phyloP scores from a whole-genome alignment of 192 early-diverging fungal genomes.

The Entomortierella lignicola region DNA sequence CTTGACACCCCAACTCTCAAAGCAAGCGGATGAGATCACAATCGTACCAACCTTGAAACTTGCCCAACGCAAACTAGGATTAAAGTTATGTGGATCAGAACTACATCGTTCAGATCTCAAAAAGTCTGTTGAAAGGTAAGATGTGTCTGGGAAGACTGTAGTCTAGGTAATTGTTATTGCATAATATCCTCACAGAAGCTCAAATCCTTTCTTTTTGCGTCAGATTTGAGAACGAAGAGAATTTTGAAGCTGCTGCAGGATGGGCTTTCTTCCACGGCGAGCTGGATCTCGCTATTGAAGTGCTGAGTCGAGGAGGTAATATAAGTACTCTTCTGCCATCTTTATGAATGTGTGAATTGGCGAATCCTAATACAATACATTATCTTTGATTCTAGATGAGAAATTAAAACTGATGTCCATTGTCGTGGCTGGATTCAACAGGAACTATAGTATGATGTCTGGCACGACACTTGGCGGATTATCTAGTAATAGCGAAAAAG shows the following conservation, averaged over 20 bases:
- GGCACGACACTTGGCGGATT: constrained; percentile 57
- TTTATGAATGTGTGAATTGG: background rate
- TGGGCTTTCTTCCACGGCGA: constrained; percentile 88
- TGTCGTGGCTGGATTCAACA: constrained; percentile 67
- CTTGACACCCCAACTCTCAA: constrained; percentile 23
- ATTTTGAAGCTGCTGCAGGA: constrained; percentile 89
- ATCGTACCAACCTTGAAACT: constrained; percentile 62
- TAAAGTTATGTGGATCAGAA: constrained; percentile 64
- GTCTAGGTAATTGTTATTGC: too few species aligned
- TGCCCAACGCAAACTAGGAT: constrained; percentile 59
- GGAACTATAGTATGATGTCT: constrained; percentile 26
- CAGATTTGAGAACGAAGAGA: constrained; percentile 73
- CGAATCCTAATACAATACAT: background rate
- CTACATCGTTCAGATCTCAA: constrained; percentile 61
- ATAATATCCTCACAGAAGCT: too few species aligned
- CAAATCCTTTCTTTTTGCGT: too few species aligned
- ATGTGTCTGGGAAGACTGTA: too few species aligned
- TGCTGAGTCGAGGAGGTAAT: constrained; percentile 64
- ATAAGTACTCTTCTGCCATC: background rate
- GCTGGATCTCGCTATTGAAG: constrained; percentile 77
- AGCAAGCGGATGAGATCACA: constrained; percentile 52
- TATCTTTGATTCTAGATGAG: constrained; percentile 66
- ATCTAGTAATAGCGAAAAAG: constrained; percentile 35
- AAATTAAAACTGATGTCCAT: constrained; percentile 87
- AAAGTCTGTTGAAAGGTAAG: constrained; percentile 56